Percentiles rank a stretch among this genome's conserved stretches.
Evolutionary conservation across 306 rosid genomes (phyloP).

Genomic region (Luffa acutangula): DNA sequence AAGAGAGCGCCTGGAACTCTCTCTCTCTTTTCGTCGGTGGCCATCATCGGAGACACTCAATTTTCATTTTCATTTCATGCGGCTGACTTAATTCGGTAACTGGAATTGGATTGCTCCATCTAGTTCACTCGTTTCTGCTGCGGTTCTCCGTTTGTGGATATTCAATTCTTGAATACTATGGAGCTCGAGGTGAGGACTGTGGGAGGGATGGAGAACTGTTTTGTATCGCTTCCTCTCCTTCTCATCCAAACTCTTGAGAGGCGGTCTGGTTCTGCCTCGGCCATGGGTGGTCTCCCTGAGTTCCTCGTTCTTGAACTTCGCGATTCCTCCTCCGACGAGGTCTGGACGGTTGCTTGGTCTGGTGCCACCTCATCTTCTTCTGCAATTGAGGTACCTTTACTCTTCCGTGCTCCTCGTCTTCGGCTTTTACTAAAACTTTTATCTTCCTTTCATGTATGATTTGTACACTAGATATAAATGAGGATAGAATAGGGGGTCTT

Average conservation of each 20-base stretch:
- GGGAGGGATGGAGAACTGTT: conserved; percentile 52
- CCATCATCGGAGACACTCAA: neutral
- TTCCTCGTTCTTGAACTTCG: conserved; percentile 71
- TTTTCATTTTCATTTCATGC: neutral
- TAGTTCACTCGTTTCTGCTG: neutral
- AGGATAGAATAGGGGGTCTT: neutral
- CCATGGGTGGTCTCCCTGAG: conserved; percentile 19
- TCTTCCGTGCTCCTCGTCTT: neutral
- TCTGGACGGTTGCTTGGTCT: conserved; percentile 82
- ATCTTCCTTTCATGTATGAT: neutral
- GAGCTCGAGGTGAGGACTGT: conserved; percentile 56
- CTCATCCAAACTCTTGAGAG: conserved; percentile 58
- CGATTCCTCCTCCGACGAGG: conserved; percentile 20
- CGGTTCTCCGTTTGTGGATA: neutral
- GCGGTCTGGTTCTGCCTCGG: conserved; percentile 24
- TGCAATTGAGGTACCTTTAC: conserved; percentile 42
- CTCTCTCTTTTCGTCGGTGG: neutral
- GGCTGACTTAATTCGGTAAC: neutral
- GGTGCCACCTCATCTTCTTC: conserved; percentile 73
- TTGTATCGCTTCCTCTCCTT: conserved; percentile 58
- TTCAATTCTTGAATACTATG: conserved; percentile 12
- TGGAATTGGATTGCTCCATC: neutral
- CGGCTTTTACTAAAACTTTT: neutral
- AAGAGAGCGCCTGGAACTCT: neutral
- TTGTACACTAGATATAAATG: neutral